Evolutionary conservation across 495 filamentous ascomycete species (phyloP).

Genomic region (Aspergillus carlsbadensis): DNA sequence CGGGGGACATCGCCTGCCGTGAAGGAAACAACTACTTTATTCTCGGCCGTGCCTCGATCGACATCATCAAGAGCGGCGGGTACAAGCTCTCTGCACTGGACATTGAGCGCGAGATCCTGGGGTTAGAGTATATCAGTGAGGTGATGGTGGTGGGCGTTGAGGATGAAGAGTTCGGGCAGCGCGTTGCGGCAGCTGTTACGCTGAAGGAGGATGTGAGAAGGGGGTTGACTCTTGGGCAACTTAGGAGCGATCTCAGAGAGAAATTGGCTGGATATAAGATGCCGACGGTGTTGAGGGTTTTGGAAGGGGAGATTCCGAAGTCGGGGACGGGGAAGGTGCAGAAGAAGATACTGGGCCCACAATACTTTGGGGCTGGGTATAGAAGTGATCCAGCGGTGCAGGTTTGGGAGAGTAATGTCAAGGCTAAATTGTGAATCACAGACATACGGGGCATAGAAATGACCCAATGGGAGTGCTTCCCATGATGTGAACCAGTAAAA

Average conservation of each 20-base stretch:
- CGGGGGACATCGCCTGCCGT: slow-evolving; percentile 48
- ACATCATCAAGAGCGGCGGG: slow-evolving; percentile 42
- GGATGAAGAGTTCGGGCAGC: slow-evolving; percentile 43
- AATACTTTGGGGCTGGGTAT: slow-evolving; percentile 43
- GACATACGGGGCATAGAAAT: not conserved
- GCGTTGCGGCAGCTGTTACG: slow-evolving; percentile 46
- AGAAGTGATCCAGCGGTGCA: slow-evolving; percentile 34
- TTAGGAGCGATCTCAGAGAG: slow-evolving; percentile 40
- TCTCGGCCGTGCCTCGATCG: slow-evolving; percentile 44
- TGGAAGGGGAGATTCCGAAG: slow-evolving; percentile 48
- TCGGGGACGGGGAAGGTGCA: slow-evolving; percentile 49
- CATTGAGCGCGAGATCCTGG: slow-evolving; percentile 40
- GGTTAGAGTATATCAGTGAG: slow-evolving; percentile 32
- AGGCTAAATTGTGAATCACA: not conserved
- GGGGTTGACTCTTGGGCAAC: slow-evolving; percentile 33
- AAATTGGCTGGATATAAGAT: slow-evolving; percentile 47
- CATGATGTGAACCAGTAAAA: no score
- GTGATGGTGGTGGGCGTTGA: slow-evolving; percentile 39
- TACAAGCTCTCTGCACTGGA: slow-evolving; percentile 43
- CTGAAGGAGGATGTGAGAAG: not conserved
- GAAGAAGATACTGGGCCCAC: slow-evolving; percentile 49
- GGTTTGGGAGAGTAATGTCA: slow-evolving; percentile 25
- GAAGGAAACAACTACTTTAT: slow-evolving; percentile 49
- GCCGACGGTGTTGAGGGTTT: slow-evolving; percentile 44
- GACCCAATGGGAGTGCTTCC: no score